A percentile compares a stretch with the other conserved stretches of the same genome.
These are phyloP conservation scores for Naganishia sp. DNA, from an alignment of 1,284 basidiomycete species.

Conservation along the genomic window DNA sequence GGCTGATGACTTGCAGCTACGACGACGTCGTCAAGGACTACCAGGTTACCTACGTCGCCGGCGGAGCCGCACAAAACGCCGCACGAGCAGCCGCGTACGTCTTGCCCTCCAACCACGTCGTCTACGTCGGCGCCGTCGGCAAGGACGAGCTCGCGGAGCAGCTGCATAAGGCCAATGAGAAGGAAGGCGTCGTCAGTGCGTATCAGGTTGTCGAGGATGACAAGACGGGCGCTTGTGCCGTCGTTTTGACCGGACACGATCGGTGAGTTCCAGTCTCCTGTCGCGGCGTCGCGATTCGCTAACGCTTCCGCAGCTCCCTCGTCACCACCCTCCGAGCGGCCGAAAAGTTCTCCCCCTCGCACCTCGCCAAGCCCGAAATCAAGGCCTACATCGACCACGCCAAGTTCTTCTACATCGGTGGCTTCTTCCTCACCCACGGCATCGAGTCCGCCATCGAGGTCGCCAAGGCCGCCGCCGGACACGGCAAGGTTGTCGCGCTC, in stretches of 20 bases:
- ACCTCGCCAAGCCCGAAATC: constrained; percentile 76
- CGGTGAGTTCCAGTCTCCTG: constrained; percentile 59
- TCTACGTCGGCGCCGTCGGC: constrained; percentile 93
- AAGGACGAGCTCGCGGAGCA: constrained; percentile 88
- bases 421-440: constrained; percentile 97
- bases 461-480: constrained; percentile 74
- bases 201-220: constrained; percentile 85
- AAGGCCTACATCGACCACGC: constrained; percentile 76
- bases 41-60: constrained; percentile 87
- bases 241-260: constrained; percentile 90
- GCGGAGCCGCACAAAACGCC: constrained; percentile 95
- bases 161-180: constrained; percentile 87
- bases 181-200: constrained; percentile 83
- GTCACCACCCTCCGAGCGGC: constrained; percentile 88
- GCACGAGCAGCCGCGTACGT: constrained; percentile 94
- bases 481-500: constrained; percentile 81
- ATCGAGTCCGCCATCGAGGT: constrained; percentile 71
- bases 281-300: not conserved
- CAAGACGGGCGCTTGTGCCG: constrained; percentile 95
- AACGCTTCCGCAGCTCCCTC: constrained; percentile 64
- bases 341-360: constrained; percentile 79
- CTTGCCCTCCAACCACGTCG: constrained; percentile 84
- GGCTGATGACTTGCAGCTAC: constrained; percentile 63
- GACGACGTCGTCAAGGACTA: constrained; percentile 79
- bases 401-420: constrained; percentile 90